A percentile compares a stretch with the other conserved stretches of the same genome.
Evolutionary conservation across 768 basidiomycete genomes (phyloP).

Genomic region (Hericium rajendrae): DNA sequence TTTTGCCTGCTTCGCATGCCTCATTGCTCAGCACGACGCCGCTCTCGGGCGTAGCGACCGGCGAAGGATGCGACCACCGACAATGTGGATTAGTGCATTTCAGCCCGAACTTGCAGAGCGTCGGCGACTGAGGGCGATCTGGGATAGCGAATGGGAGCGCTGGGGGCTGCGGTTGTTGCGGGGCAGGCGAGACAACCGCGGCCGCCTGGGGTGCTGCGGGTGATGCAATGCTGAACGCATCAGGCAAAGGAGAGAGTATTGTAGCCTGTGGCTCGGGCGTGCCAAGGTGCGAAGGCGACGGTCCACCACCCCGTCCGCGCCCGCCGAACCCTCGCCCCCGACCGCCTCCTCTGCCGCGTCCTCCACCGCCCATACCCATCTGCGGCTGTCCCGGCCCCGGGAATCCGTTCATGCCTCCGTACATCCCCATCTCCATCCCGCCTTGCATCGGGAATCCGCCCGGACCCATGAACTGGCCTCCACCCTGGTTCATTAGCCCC

Average conservation of each 20-base stretch:
- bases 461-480: conserved; percentile 42
- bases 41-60: conserved; percentile 91
- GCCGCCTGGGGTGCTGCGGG: conserved; percentile 13
- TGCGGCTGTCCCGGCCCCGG: conserved; percentile 5
- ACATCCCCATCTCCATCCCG: conserved; percentile 42
- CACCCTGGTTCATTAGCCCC: conserved; percentile 59
- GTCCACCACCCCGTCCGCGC: conserved; percentile 13
- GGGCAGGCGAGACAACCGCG: conserved; percentile 14
- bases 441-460: conserved; percentile 54
- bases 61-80: conserved; percentile 89
- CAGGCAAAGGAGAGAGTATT: background rate
- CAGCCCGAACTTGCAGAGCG: conserved; percentile 85
- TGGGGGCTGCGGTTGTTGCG: conserved; percentile 19
- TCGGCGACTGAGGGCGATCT: conserved; percentile 79
- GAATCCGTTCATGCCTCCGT: conserved; percentile 18
- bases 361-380: conserved; percentile 34
- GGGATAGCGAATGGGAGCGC: conserved; percentile 48
- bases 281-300: conserved; percentile 5
- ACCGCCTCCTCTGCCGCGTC: conserved; percentile 27
- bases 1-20: conserved; percentile 78
- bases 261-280: conserved; percentile 6
- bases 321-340: conserved; percentile 15
- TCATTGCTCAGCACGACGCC: conserved; percentile 94
- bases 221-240: conserved; percentile 11
- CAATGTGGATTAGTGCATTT: conserved; percentile 90